A percentile compares a stretch with the other conserved stretches of the same genome.
Conservation (phyloP, 352 stramenopile species). For the Phytophthora agathidicida region DNA sequence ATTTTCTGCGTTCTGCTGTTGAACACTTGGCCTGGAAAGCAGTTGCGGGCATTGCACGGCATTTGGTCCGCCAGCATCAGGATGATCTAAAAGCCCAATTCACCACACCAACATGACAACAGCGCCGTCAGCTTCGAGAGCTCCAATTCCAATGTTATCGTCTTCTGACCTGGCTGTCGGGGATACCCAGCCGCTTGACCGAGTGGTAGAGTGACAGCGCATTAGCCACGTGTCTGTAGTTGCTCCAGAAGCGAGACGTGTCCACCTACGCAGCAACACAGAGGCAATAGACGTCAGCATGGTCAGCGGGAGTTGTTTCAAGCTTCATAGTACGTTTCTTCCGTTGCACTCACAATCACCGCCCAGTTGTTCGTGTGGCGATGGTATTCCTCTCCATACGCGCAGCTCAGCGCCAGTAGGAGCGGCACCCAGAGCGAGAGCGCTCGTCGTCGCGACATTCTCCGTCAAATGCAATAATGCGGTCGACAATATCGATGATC, state of each 20-base stretch:
- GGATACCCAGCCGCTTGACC: slow-evolving; percentile 92
- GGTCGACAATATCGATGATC: slow-evolving; percentile 3
- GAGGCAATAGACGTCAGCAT: not conserved
- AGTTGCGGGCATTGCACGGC: slow-evolving; percentile 92
- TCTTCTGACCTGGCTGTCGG: slow-evolving; percentile 89
- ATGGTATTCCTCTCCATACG: slow-evolving; percentile 45
- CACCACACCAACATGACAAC: not conserved
- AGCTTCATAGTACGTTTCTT: not conserved
- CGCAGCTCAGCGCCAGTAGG: slow-evolving; percentile 31
- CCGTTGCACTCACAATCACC: slow-evolving; percentile 56
- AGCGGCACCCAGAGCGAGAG: slow-evolving; percentile 33
- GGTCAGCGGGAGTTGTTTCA: not conserved
- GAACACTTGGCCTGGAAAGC: slow-evolving; percentile 91
- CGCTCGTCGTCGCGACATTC: slow-evolving; percentile 14
- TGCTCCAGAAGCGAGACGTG: slow-evolving; percentile 97
- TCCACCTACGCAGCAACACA: slow-evolving; percentile 67
- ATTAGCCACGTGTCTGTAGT: slow-evolving; percentile 97
- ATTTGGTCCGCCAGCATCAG: slow-evolving; percentile 98
- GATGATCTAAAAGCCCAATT: slow-evolving; percentile 77
- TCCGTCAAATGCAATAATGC: slow-evolving; percentile 18
- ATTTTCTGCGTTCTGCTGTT: slow-evolving; percentile 91
- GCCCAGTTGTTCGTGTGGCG: slow-evolving; percentile 90
- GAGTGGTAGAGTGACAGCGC: slow-evolving; percentile 94
- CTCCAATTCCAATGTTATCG: not conserved
- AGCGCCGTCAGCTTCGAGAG: not conserved